These are phyloP conservation scores for Spathaspora girioi DNA, from an alignment of 805 yeast species.

Conservation along the genomic window DNA sequence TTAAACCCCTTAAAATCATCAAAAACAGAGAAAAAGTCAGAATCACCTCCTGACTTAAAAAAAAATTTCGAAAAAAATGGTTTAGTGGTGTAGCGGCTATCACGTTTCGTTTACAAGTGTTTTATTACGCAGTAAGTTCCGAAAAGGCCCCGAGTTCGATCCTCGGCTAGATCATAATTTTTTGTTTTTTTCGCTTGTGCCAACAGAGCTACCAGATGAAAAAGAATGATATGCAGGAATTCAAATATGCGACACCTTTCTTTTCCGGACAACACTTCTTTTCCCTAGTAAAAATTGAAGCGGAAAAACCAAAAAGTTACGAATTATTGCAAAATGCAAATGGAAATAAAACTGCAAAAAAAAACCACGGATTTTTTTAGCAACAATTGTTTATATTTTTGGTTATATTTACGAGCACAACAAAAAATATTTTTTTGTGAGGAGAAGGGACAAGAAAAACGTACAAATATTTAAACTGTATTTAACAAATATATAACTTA, in stretches of 20 bases:
- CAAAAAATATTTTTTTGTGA: not conserved
- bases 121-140: conserved; percentile 26
- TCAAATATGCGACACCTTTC: not conserved
- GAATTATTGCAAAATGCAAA: conserved; percentile 2
- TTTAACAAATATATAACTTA: not conserved
- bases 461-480: not conserved
- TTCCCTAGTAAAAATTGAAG: too few species aligned
- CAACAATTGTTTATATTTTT: conserved; percentile 1
- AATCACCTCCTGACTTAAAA: not conserved
- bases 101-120: conserved; percentile 41
- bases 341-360: conserved; percentile 1
- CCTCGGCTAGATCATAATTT: conserved; percentile 30
- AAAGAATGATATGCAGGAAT: not conserved
- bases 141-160: conserved; percentile 45
- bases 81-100: conserved; percentile 43
- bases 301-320: not conserved
- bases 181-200: not conserved
- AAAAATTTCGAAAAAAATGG: conserved; percentile 10
- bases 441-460: not conserved
- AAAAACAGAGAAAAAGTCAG: not conserved
- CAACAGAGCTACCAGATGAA: not conserved
- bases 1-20: not conserved
- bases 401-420: not conserved
- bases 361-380: not conserved
- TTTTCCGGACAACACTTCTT: not conserved